Evolutionary conservation across 345 rosid genomes (phyloP), one percentile per base, ranked within the genome.

Genomic region (Eucalyptus cloeziana): DNA sequence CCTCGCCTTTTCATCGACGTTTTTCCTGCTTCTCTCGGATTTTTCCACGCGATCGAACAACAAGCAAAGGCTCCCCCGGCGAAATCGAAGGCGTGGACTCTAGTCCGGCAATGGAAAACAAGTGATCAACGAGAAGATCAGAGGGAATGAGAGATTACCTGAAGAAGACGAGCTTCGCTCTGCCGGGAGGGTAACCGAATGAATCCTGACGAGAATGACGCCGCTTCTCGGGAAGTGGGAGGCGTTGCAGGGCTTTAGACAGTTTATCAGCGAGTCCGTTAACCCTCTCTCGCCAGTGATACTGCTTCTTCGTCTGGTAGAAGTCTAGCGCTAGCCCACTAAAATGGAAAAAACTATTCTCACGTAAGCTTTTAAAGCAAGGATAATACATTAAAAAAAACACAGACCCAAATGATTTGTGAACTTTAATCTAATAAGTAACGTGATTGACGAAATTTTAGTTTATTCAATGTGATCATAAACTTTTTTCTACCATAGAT

Each of bases 361-460:
- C 76, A 3, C 3, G 3, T 7, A 64, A 64, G 5, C 37, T 33
- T n/a, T n/a, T n/a, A 14, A n/a, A 64, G 19, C 45, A 71, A 33
- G 81, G 44, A 21, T 5, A 5, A 67, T 6, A 8, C 17, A 67
- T 31, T 7, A 7, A 13, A 31, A 31, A 67, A 16, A n/a, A 27
- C 2, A 52, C 7, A 19, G 24, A 52, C 8, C 22, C 22, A 52
- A 52, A 19, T 52, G 10, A 3, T 52, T 19, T 2, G 2, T 54
- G 0, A 54, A 54, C 5, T 52, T 52, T 52, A 7, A 54, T 21
- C 10, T 19, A 21, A 54, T 21, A 54, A 19, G 19, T 51, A 16
- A 51, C 0, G 2, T 51, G 54, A 1, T 51, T 3, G 0, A 5
- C 6, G 0, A 51, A 16, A 0, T 51, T 54, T 54, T 54, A 54